Evolutionary conservation across 2,329 filamentous ascomycete species (phyloP), one percentile per base, ranked within the genome.

Genomic region (Xenoacremonium recifei): DNA sequence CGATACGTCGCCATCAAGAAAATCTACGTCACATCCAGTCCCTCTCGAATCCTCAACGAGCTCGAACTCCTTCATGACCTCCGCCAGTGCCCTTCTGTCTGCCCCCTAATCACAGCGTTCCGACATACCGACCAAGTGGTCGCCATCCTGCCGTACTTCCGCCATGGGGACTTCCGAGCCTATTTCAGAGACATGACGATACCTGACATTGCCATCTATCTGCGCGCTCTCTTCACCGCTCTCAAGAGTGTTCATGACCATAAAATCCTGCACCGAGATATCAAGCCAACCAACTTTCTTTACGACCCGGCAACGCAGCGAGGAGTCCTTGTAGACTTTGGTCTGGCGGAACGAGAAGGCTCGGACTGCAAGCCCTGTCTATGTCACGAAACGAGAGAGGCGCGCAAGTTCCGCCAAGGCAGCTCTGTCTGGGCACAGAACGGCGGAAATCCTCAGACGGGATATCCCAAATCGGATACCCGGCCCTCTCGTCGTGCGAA

Each of bases 1-100:
- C 88, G 86, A 62, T 97, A 85, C 60, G 95, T 99, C 48, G 93
- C 95, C 16, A 88, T 99, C 67, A 99, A 99, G 72, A 99, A 99
- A 72, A 99, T 99, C 55, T 99, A 99, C 65, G 93, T 97, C 51
- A 99, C 95, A 1, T 96, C 91, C 49, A 96, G 90, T 53, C 93
- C 93, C 0, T 77, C 84, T 20, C 87, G 93, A 34, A 97, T 99
- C 55, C 81, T 95, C 61, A 99, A 99, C 69, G 93, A 99, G 67
- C 82, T 99, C 15, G 92, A 97, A 57, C 77, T 99, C 17, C 80
- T 99, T 17, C 83, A 95, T 62, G 90, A 96, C 61, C 79, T 99
- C 7, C 81, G 87, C 37, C 80, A 86, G 42, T 95, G 87, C 45
- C 77, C 82, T 29, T 89, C 89, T 2, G 91, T 99, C 19, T 97